Evolutionary conservation across 768 basidiomycete species (phyloP).

Genomic region (Tylopilus balloui): DNA sequence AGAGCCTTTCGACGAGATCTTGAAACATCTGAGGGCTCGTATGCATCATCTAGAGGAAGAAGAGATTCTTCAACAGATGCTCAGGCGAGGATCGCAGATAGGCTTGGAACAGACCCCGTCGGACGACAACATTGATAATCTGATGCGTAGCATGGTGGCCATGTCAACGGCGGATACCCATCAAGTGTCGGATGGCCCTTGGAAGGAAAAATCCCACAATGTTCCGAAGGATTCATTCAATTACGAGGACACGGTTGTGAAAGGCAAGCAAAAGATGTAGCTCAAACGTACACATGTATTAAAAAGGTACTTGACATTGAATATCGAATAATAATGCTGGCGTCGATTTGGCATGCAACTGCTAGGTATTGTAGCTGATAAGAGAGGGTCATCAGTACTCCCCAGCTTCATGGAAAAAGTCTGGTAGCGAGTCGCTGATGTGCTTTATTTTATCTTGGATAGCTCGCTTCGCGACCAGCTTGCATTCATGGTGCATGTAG

Average conservation of each 20-base stretch:
- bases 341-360: neutral
- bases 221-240: conserved; percentile 18
- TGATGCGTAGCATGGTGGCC: conserved; percentile 41
- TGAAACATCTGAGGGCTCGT: conserved; percentile 35
- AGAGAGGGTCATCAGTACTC: conserved; percentile 20
- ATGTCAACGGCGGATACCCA: conserved; percentile 16
- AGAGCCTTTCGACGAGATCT: conserved; percentile 38
- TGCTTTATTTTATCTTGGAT: conserved; percentile 52
- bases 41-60: conserved; percentile 42
- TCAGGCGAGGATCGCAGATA: conserved; percentile 35
- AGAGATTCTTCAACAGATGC: conserved; percentile 38
- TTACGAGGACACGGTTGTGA: conserved; percentile 25
- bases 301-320: no score
- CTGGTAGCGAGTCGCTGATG: conserved; percentile 56
- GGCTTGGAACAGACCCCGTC: conserved; percentile 34
- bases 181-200: conserved; percentile 28
- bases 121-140: conserved; percentile 34
- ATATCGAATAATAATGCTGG: neutral
- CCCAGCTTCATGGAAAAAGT: conserved; percentile 50
- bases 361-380: neutral
- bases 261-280: conserved; percentile 22
- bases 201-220: conserved; percentile 20
- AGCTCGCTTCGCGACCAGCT: conserved; percentile 50
- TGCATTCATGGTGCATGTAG: conserved; percentile 79
- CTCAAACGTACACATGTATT: neutral